These are phyloP conservation scores for Claviceps citrina DNA, from an alignment of 2,329 filamentous ascomycete genomes.

Conservation along the genomic window DNA sequence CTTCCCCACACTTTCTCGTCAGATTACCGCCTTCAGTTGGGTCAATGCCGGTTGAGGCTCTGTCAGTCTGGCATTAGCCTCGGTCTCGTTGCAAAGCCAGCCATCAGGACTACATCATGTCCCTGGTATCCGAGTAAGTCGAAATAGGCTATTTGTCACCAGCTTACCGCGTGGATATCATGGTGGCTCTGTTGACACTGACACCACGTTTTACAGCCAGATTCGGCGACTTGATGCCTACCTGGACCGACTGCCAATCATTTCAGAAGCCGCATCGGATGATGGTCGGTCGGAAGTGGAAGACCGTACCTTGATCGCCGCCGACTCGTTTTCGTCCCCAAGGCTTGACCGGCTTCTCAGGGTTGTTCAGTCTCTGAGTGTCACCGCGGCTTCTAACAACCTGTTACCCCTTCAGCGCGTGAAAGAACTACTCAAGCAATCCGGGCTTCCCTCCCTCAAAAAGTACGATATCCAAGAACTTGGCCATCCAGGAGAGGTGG, in stretches of 20 bases:
- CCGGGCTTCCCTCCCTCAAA: conserved; percentile 32
- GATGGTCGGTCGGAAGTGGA: conserved; percentile 24
- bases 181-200: conserved; percentile 6
- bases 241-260: conserved; percentile 42
- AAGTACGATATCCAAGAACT: conserved; percentile 20
- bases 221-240: conserved; percentile 49
- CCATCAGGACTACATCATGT: conserved; percentile 20
- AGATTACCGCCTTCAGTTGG: conserved; percentile 3
- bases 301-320: conserved; percentile 19
- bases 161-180: not conserved
- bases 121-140: conserved; percentile 33
- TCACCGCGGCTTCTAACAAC: conserved; percentile 47
- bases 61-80: conserved; percentile 6
- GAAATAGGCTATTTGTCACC: not conserved
- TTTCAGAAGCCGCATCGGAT: conserved; percentile 26
- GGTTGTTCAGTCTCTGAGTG: conserved; percentile 56
- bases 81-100: conserved; percentile 4
- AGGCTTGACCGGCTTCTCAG: conserved; percentile 47
- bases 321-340: conserved; percentile 33
- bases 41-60: conserved; percentile 7
- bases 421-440: conserved; percentile 45
- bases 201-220: conserved; percentile 28
- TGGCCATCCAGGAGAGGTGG: conserved; percentile 12
- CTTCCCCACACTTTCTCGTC: conserved; percentile 3
- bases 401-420: conserved; percentile 47